These are phyloP conservation scores for Psilocybe sp. DNA, from an alignment of 768 basidiomycete species.

Conservation along the genomic window DNA sequence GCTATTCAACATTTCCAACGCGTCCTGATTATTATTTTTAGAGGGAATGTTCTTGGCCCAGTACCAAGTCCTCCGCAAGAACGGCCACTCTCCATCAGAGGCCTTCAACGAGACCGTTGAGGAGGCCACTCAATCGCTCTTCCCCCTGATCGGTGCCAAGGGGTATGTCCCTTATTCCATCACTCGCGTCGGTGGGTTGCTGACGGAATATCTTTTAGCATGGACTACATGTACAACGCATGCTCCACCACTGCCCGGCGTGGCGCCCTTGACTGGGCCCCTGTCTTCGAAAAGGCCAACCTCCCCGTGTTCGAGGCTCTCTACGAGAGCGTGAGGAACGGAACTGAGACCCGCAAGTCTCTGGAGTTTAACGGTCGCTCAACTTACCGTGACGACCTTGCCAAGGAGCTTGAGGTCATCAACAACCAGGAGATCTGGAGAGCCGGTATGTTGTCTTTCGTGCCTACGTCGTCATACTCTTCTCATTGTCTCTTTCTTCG, in stretches of 20 bases:
- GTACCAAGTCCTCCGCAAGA: conserved; percentile 95
- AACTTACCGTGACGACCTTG: conserved; percentile 92
- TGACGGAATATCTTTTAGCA: conserved; percentile 39
- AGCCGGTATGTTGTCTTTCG: conserved; percentile 56
- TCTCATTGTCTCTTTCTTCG: background rate
- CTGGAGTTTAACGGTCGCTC: conserved; percentile 92
- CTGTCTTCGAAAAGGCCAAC: conserved; percentile 93
- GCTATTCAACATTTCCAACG: background rate
- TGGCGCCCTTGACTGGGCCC: conserved; percentile 99
- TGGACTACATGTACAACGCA: conserved; percentile 99
- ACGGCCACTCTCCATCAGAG: conserved; percentile 96
- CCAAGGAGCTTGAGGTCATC: conserved; percentile 90
- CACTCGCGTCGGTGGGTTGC: background rate
- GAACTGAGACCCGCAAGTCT: conserved; percentile 95
- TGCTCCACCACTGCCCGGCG: conserved; percentile 99
- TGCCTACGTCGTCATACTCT: background rate
- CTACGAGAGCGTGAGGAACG: conserved; percentile 92
- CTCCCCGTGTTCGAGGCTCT: conserved; percentile 91
- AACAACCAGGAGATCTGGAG: conserved; percentile 99
- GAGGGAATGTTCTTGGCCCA: conserved; percentile 99
- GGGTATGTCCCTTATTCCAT: conserved; percentile 49
- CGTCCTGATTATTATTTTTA: conserved; percentile 22
- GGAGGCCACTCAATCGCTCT: conserved; percentile 99
- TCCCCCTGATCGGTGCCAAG: conserved; percentile 93
- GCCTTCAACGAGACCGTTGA: conserved; percentile 99